These are phyloP conservation scores for Castanea sativa DNA, from an alignment of 306 rosid genomes.

Conservation along the genomic window DNA sequence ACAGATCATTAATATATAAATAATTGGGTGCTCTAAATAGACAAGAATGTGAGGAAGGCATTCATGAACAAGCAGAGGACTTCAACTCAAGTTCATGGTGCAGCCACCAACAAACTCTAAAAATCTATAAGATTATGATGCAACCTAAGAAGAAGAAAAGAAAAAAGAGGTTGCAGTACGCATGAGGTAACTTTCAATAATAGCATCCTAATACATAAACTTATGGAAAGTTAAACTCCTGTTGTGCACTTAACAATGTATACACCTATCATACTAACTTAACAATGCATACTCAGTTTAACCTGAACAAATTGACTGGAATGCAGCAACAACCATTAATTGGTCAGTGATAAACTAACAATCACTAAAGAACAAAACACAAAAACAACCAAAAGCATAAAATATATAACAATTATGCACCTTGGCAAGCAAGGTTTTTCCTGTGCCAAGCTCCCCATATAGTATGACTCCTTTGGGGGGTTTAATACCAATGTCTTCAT, in stretches of 20 bases:
- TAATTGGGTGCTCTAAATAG: not conserved
- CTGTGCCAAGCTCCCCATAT: constrained; percentile 65
- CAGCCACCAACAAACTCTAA: not conserved
- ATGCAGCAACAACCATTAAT: not conserved
- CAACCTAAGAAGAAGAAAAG: not conserved
- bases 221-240: too few relatives aligned
- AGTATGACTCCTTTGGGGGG: constrained; percentile 60
- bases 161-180: too few relatives aligned
- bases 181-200: too few relatives aligned
- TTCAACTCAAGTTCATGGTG: not conserved
- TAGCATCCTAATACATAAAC: too few relatives aligned
- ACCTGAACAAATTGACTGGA: not conserved
- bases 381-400: not conserved
- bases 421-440: constrained; percentile 66
- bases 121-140: not conserved
- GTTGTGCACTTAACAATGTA: too few relatives aligned
- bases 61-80: not conserved
- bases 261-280: too few relatives aligned
- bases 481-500: constrained; percentile 63
- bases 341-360: not conserved
- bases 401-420: constrained; percentile 18
- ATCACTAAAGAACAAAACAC: not conserved
- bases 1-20: not conserved
- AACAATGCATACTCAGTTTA: too few relatives aligned
- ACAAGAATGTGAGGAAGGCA: not conserved